Base-by-base conservation (phyloP, 441 rosid species). In the Populus tomentosa region DNA sequence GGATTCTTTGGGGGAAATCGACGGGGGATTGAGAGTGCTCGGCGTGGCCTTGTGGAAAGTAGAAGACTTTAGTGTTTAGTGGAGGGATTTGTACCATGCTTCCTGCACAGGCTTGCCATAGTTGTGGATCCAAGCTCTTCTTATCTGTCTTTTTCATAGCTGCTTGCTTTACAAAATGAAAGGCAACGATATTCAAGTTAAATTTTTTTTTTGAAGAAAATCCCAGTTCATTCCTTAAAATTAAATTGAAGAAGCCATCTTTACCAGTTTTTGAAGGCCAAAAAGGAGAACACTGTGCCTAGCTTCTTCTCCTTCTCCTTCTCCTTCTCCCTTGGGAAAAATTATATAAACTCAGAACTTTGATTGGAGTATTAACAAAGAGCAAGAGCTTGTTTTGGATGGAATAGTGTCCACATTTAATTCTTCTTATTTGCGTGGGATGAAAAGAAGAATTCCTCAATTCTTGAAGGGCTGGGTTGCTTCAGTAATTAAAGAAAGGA, bases 41-140 rank as follows among this genome's bases (percentile, higher is more conserved):
- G 11, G 94, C 88, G 71, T 96, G 98, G 26, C 99, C 99, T 82
- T 96, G 99, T 26, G 98, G 96, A 66, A 96, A 96, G 68, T 92
- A 92, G 76, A 88, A 90, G 74, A 91, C 94, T 77, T 81, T 88
- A 11, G 98, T 85, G 88, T 88, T 89, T 42, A 88, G 70, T 9
- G 90, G 86, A 10, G 99, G 99, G 88, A 94, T 92, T 81, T 93
- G 97, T 18, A 94, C 98, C 97, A 96, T 90, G 30, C 95, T 86
- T 42, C 99, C 99, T 26, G 97, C 97, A 81, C 99, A 96, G 21
- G 97, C 99, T 76, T 94, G 97, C 99, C 99, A 96, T 69, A 96
- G 85, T 77, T 91, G 97, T 66, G 97, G 89, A 89, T 96, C 98
- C 84, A 94, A 89, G 81, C 89, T 78, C 68, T 84, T 87, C 64